phyloP scores from a whole-genome alignment of 2,329 filamentous ascomycete genomes.

The Scedosporium boydii region DNA sequence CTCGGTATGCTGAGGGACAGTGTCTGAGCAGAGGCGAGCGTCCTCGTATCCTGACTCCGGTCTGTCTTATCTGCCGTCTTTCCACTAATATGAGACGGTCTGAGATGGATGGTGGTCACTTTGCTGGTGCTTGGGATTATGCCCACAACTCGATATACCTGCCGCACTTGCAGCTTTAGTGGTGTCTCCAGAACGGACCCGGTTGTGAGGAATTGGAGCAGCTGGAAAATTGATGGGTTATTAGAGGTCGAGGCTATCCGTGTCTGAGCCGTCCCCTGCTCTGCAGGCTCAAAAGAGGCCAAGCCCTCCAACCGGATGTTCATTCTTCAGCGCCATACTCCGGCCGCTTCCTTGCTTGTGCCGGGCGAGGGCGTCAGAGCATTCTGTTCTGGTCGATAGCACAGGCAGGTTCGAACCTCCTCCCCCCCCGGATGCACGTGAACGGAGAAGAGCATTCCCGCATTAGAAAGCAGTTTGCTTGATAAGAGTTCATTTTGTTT shows the following conservation, averaged over 20 bases:
- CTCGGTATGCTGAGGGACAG: background rate
- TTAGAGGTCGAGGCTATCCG: background rate
- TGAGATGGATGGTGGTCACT: background rate
- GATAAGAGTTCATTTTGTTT: background rate
- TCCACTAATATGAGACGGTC: background rate
- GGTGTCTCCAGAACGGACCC: background rate
- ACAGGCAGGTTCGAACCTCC: background rate
- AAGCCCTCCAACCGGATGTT: background rate
- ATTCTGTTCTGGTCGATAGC: background rate
- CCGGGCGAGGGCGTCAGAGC: background rate
- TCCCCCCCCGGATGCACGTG: background rate
- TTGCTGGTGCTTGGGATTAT: background rate
- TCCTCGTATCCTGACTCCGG: background rate
- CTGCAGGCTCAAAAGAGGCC: background rate
- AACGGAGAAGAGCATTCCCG: background rate
- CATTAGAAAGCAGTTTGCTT: background rate
- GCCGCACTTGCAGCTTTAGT: background rate
- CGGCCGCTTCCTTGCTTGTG: background rate
- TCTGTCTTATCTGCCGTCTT: background rate
- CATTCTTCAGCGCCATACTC: background rate
- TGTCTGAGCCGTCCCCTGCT: background rate
- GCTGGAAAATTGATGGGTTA: background rate
- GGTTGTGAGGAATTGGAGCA: background rate
- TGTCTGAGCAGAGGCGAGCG: background rate
- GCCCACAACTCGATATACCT: background rate